Conservation (phyloP, 2,329 filamentous ascomycete genomes). For the Thelonectria blattea region DNA sequence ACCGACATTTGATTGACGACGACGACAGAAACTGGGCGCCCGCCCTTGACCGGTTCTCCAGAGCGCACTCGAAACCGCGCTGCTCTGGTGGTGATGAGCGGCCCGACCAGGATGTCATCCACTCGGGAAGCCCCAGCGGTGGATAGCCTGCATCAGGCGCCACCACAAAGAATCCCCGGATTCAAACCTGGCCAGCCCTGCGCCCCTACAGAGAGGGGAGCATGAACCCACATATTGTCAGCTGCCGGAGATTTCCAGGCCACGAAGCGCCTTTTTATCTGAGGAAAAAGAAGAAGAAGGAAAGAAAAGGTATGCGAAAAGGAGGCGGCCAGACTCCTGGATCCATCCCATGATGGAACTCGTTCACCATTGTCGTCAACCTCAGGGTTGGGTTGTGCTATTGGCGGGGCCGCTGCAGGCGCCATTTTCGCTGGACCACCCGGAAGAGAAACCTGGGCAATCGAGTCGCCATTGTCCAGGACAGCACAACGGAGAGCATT, state of each 20-base stretch:
- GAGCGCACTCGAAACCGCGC: constrained; percentile 36
- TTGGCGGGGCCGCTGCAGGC: constrained; percentile 31
- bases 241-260: constrained; percentile 10
- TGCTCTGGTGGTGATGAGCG: constrained; percentile 39
- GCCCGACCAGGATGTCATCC: constrained; percentile 40
- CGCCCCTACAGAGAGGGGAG: constrained; percentile 27
- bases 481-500: constrained; percentile 21
- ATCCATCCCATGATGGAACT: constrained; percentile 22
- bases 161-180: constrained; percentile 39
- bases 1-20: constrained; percentile 23
- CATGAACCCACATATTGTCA: constrained; percentile 22
- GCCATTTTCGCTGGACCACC: constrained; percentile 27
- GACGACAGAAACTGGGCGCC: constrained; percentile 21
- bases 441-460: constrained; percentile 14
- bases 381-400: constrained; percentile 19
- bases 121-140: constrained; percentile 41
- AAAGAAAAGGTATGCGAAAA: background rate
- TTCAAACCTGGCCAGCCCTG: constrained; percentile 37
- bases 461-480: constrained; percentile 16
- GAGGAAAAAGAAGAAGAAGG: constrained; percentile 1
- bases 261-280: background rate
- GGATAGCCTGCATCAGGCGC: constrained; percentile 40
- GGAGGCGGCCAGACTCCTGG: background rate
- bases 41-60: constrained; percentile 30
- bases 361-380: constrained; percentile 18